Evolutionary conservation across 2,329 filamentous ascomycete species (phyloP), one percentile per base, ranked within the genome.

Genomic region (Sporothrix brasiliensis): DNA sequence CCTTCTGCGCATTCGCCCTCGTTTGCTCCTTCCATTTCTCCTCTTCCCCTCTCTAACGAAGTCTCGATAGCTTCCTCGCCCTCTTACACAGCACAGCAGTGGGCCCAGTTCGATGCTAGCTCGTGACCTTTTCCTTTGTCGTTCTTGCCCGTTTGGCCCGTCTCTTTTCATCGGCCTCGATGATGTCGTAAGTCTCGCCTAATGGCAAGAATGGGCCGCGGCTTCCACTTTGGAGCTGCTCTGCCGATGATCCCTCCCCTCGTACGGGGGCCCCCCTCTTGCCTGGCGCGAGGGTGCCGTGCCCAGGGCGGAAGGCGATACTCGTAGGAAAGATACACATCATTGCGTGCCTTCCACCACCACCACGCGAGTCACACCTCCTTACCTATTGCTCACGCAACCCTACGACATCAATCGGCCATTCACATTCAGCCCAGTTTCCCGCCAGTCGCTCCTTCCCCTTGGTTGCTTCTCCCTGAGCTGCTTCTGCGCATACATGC

Each of bases 171-270:
- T 50, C 44, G n/a, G 47, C 39, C 50, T 21, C 52, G 14, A 49
- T 68, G 66, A 68, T 68, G 66, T 58, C 66, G 66, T 58, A 58
- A 30, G 47, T 65, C 60, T 49, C 44, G 60, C 60, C 39, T 24
- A 47, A 27, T 50, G 60, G 60, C 41, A 44, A 65, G 60, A 65
- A 30, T 16, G 41, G 61, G 21, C 41, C 49, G 30, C n/a, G 52
- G 47, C 49, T 53, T 49, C 63, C 63, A 50, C 2, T 65, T 50
- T 65, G 7, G 44, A 50, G 44, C 44, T 65, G 61, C 47, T 49
- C 47, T 65, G 61, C 21, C 39, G 44, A 50, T 50, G 61, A 50
- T 34, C 61, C 44, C 24, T 21, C 13, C 61, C 44, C 13, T 34
- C 47, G 1, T 19, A n/a, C n/a, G n/a, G n/a, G n/a, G n/a, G n/a